Evolutionary conservation across 768 basidiomycete genomes (phyloP).

Genomic region (Leccinellum albellum): DNA sequence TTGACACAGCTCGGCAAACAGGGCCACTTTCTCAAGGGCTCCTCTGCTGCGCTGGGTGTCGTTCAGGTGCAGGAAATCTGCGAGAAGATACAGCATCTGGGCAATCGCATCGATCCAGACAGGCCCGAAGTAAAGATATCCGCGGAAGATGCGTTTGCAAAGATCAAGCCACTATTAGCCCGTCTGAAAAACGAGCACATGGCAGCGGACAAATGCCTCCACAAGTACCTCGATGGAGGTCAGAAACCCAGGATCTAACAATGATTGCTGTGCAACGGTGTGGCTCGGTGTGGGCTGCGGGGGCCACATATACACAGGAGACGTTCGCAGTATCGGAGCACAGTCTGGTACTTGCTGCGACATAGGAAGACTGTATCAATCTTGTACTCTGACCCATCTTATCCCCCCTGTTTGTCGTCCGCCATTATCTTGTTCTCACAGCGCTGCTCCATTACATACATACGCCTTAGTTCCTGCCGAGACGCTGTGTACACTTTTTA

Average conservation of each 20-base stretch:
- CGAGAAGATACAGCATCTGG: slow-evolving; percentile 89
- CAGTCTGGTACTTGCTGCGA: slow-evolving; percentile 17
- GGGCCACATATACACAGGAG: slow-evolving; percentile 6
- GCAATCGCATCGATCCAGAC: slow-evolving; percentile 52
- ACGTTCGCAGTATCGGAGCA: slow-evolving; percentile 15
- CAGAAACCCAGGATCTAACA: slow-evolving; percentile 1
- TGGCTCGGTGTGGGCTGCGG: slow-evolving; percentile 4
- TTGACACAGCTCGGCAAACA: slow-evolving; percentile 63
- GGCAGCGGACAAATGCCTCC: slow-evolving; percentile 66
- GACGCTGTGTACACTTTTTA: slow-evolving; percentile 24
- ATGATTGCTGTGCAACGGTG: slow-evolving; percentile 11
- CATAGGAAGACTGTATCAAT: slow-evolving; percentile 18
- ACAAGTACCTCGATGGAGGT: slow-evolving; percentile 30
- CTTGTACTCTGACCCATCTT: slow-evolving; percentile 23
- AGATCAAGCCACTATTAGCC: slow-evolving; percentile 53
- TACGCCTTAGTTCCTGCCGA: slow-evolving; percentile 23
- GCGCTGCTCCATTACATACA: slow-evolving; percentile 20
- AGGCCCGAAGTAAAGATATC: slow-evolving; percentile 44
- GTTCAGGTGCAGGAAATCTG: slow-evolving; percentile 77
- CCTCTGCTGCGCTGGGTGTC: slow-evolving; percentile 90
- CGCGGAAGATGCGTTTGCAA: slow-evolving; percentile 49
- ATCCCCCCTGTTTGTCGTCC: slow-evolving; percentile 14
- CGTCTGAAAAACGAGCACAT: slow-evolving; percentile 66
- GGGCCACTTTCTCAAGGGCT: slow-evolving; percentile 97
- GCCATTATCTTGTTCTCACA: slow-evolving; percentile 19